A percentile compares a stretch with the other conserved stretches of the same genome.
phyloP scores from a whole-genome alignment of 2,329 filamentous ascomycete species.

The Aspergillus tanneri region DNA sequence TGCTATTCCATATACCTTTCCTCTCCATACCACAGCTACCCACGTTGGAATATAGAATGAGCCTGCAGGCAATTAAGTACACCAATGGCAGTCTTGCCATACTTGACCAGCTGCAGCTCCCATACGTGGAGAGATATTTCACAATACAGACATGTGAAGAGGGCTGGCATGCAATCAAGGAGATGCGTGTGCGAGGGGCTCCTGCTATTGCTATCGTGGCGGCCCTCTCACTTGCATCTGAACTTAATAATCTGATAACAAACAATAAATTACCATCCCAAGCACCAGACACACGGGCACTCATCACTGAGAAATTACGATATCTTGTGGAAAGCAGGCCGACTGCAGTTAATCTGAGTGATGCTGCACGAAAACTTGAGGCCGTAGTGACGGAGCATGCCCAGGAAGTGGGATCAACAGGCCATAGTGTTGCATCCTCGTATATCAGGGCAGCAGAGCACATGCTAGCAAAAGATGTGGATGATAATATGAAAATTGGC shows the following conservation, averaged over 20 bases:
- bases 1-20: neutral
- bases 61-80: conserved; percentile 64
- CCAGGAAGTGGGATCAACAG: conserved; percentile 32
- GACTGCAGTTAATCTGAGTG: conserved; percentile 90
- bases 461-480: conserved; percentile 82
- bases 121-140: conserved; percentile 59
- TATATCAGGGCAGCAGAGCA: conserved; percentile 80
- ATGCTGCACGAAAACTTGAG: conserved; percentile 81
- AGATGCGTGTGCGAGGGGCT: conserved; percentile 69
- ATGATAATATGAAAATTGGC: conserved; percentile 85
- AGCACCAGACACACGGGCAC: conserved; percentile 62
- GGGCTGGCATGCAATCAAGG: conserved; percentile 65
- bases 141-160: conserved; percentile 55
- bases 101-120: conserved; percentile 63
- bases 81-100: conserved; percentile 56
- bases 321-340: conserved; percentile 87
- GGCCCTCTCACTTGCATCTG: conserved; percentile 80
- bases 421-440: conserved; percentile 58
- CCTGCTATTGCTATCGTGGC: conserved; percentile 99
- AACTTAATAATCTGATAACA: conserved; percentile 57
- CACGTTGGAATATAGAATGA: conserved; percentile 31
- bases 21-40: neutral
- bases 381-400: conserved; percentile 55
- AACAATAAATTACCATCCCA: conserved; percentile 45
- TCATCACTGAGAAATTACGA: conserved; percentile 74